Base-by-base conservation (phyloP, 371 early-diverging fungal species). In the Mucor piriformis region DNA sequence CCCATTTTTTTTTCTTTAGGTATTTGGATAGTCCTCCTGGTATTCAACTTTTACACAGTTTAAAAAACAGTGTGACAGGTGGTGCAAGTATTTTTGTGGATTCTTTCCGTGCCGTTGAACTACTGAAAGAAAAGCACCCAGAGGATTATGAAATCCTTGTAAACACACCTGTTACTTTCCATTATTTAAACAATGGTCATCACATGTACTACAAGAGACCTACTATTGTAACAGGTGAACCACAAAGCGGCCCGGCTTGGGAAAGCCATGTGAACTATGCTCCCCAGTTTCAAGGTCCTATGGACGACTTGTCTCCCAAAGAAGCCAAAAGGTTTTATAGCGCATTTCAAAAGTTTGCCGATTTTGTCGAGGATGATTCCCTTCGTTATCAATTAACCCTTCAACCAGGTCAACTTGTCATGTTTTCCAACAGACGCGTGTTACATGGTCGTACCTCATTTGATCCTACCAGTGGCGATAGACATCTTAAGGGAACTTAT, bases 211-310 rank as follows among this genome's bases (percentile, higher is more conserved):
- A 81, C 64, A 85, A 82, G 38, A 86, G 90, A n/a, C 87, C 89
- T 5, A 89, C 88, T 7, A 89, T 93, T 56, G 83, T 82, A 0
- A 67, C 76, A 2, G 77, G 82, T 50, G 72, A 75, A 13, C 23
- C 64, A 29, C 63, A 72, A 13, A 67, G 69, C 18, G 74, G 71
- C 10, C 58, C 76, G 23, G 72, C 77, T 1, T 80, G 81, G 81
- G 67, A 67, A 16, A 75, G 60, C 47, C 83, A 84, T 58, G 90
- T 94, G 16, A 90, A 88, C 61, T 94, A 94, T 63, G 81, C 93
- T 0, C 95, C 95, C 25, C 95, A 92, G n/a, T 95, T 95, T 78
- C 92, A 92, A 65, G 95, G 93, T 0, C 92, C 92, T 5, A 62
- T 92, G 52, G 88, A 88, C 46, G 50, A 80, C 29, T 67, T 77